A percentile compares a stretch with the other conserved stretches of the same genome.
phyloP scores from a whole-genome alignment of 345 rosid species.

The Boechera retrofracta region DNA sequence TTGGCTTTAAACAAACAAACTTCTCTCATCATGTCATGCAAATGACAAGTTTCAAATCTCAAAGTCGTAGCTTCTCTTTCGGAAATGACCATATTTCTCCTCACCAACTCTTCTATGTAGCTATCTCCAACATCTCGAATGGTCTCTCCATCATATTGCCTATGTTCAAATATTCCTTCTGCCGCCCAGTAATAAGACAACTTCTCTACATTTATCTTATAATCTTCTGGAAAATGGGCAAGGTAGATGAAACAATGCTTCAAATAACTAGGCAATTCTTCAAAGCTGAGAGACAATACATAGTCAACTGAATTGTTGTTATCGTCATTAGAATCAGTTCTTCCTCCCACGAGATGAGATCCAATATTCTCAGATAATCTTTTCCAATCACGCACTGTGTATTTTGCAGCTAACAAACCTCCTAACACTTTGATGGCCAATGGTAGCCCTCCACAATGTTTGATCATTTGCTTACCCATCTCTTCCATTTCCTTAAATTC shows the following conservation, averaged over 20 bases:
- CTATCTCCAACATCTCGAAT: conserved; percentile 37
- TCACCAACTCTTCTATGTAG: conserved; percentile 40
- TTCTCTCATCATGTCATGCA: conserved; percentile 43
- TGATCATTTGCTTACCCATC: conserved; percentile 5
- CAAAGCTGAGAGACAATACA: conserved; percentile 24
- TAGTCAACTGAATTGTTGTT: not conserved
- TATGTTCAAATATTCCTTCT: no score
- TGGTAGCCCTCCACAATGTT: conserved; percentile 26
- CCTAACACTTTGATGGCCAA: conserved; percentile 19
- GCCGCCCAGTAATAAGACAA: no score
- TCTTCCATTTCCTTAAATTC: conserved; percentile 1
- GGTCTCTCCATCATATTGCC: no score
- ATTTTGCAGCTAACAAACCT: conserved; percentile 6
- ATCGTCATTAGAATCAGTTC: no score
- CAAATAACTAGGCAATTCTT: conserved; percentile 14
- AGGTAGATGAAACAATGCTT: conserved; percentile 35
- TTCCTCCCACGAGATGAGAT: conserved; percentile 4
- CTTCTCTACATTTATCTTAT: no score
- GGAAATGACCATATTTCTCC: conserved; percentile 44
- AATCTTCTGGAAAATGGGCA: not conserved
- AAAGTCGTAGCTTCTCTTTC: not conserved
- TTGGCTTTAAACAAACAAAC: conserved; percentile 27
- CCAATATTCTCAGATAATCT: not conserved
- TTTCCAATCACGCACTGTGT: not conserved
- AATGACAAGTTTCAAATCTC: no score